A percentile compares a stretch with the other conserved stretches of the same genome.
Conservation (phyloP, 2,329 filamentous ascomycete species). For the Penicillium sp. region DNA sequence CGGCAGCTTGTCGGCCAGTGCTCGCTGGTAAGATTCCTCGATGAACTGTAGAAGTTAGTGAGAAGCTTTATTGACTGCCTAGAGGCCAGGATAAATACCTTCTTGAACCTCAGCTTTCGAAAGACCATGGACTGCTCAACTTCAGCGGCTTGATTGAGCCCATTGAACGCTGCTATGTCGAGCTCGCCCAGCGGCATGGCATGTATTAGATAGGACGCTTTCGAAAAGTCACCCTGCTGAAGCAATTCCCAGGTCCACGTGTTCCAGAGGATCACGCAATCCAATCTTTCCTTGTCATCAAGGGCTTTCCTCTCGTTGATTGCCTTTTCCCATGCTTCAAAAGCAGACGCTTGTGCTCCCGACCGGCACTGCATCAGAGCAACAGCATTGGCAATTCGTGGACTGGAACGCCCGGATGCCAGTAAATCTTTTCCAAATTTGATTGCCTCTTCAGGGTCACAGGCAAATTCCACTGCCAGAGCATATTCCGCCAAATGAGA, state of each 20-base stretch:
- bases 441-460: slow-evolving; percentile 58
- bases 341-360: slow-evolving; percentile 59
- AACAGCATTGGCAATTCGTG: slow-evolving; percentile 76
- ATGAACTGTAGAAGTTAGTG: slow-evolving; percentile 56
- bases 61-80: slow-evolving; percentile 2
- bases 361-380: slow-evolving; percentile 68
- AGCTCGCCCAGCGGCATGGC: slow-evolving; percentile 40
- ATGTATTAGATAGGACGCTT: slow-evolving; percentile 43
- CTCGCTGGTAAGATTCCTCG: slow-evolving; percentile 56
- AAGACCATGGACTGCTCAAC: slow-evolving; percentile 29
- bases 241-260: slow-evolving; percentile 71
- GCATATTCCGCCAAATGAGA: slow-evolving; percentile 67
- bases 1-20: slow-evolving; percentile 53
- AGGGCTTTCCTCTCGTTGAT: slow-evolving; percentile 58
- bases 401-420: slow-evolving; percentile 65
- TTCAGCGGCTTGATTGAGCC: slow-evolving; percentile 1
- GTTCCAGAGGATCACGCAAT: slow-evolving; percentile 56
- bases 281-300: slow-evolving; percentile 33
- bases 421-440: slow-evolving; percentile 73
- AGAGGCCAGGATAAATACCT: slow-evolving; percentile 34
- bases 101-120: slow-evolving; percentile 40
- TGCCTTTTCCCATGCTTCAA: slow-evolving; percentile 68
- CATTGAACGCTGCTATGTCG: slow-evolving; percentile 28
- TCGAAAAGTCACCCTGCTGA: slow-evolving; percentile 37
- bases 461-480: slow-evolving; percentile 65